Evolutionary conservation across 345 rosid species (phyloP).

Genomic region (Sonneratia caseolaris): DNA sequence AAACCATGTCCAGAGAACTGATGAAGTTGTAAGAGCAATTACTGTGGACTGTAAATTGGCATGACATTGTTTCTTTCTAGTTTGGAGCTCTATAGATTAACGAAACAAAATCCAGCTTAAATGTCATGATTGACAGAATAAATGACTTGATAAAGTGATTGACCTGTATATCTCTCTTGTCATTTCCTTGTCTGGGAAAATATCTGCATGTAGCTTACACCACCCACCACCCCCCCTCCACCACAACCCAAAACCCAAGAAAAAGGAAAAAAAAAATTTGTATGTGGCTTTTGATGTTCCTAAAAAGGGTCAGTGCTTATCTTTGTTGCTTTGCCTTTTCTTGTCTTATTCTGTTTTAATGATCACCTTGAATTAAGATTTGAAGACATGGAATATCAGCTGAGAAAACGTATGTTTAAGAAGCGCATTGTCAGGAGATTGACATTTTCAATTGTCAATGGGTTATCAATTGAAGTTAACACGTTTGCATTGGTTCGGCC

Average conservation of each 20-base stretch:
- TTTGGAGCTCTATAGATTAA: not conserved
- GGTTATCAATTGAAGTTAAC: constrained; percentile 68
- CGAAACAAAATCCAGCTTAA: not conserved
- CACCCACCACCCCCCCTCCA: too few relatives aligned
- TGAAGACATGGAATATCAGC: constrained; percentile 84
- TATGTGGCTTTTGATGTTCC: not conserved
- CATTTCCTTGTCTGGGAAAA: not conserved
- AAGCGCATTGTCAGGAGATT: constrained; percentile 69
- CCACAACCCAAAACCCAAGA: too few relatives aligned
- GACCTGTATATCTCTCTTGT: not conserved
- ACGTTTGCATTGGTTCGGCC: constrained; percentile 83
- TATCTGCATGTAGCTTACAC: too few relatives aligned
- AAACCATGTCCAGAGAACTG: not conserved
- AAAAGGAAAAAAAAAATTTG: not conserved
- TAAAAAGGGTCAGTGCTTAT: not conserved
- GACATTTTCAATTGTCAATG: constrained; percentile 41
- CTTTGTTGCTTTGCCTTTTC: not conserved
- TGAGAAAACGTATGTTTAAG: constrained; percentile 70
- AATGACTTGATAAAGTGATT: not conserved
- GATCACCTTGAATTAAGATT: constrained; percentile 35
- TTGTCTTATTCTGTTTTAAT: not conserved
- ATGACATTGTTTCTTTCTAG: not conserved
- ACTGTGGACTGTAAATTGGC: not conserved
- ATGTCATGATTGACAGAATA: not conserved
- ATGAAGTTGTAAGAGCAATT: not conserved